These are phyloP conservation scores for Asclepias syriaca DNA, from an alignment of 257 asterid genomes.

Conservation along the genomic window DNA sequence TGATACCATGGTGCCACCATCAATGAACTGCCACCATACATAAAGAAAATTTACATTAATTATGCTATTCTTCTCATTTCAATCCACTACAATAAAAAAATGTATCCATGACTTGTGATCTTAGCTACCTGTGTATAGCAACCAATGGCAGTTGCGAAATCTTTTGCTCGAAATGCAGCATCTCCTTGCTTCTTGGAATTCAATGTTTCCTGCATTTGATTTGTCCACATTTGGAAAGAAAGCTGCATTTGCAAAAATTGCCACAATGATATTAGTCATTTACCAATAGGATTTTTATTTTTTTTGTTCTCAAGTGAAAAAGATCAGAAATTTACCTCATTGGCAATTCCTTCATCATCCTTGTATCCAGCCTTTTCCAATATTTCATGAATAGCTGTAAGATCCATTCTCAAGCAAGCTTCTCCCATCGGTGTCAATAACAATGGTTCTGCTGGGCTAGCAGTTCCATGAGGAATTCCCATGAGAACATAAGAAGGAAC, in stretches of 20 bases:
- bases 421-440: constrained; percentile 53
- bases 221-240: constrained; percentile 96
- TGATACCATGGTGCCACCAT: constrained; percentile 86
- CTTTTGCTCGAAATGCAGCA: constrained; percentile 86
- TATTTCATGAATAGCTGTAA: constrained; percentile 81
- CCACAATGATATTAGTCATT: neutral
- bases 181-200: constrained; percentile 90
- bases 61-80: neutral
- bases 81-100: neutral
- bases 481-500: constrained; percentile 56
- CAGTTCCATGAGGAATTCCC: constrained; percentile 40
- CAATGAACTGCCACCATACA: constrained; percentile 51
- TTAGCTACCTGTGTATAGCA: constrained; percentile 67
- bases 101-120: neutral
- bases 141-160: constrained; percentile 66
- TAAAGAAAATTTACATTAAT: neutral
- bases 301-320: neutral
- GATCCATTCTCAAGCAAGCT: constrained; percentile 84
- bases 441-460: constrained; percentile 31
- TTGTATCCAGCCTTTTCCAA: constrained; percentile 71
- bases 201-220: constrained; percentile 91
- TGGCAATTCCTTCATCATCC: constrained; percentile 84
- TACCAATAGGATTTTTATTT: neutral
- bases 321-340: constrained; percentile 45
- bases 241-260: constrained; percentile 48